These are phyloP conservation scores for Terana coerulea DNA, from an alignment of 768 basidiomycete species.

Conservation along the genomic window DNA sequence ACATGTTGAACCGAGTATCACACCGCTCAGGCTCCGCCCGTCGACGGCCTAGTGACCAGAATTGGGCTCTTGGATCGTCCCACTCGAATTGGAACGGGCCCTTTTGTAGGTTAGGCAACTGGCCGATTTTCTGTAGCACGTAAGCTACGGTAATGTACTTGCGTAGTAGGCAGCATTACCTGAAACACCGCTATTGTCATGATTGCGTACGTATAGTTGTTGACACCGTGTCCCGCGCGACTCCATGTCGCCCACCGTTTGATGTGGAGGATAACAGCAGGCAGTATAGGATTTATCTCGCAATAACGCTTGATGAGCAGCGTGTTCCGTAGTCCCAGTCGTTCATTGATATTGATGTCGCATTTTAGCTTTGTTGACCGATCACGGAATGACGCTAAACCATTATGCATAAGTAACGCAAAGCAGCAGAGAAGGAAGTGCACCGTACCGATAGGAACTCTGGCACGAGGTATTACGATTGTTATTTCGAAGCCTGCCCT, in stretches of 20 bases:
- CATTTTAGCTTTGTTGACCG: slow-evolving; percentile 36
- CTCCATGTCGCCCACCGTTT: slow-evolving; percentile 54
- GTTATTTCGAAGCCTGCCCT: slow-evolving; percentile 32
- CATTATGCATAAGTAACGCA: background rate
- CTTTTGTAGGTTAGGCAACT: slow-evolving; percentile 52
- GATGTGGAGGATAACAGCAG: slow-evolving; percentile 41
- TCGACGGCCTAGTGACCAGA: background rate
- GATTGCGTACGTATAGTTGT: slow-evolving; percentile 56
- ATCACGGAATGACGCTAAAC: slow-evolving; percentile 52
- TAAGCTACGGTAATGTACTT: background rate
- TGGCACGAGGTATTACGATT: slow-evolving; percentile 23
- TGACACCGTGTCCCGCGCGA: slow-evolving; percentile 50
- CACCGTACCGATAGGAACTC: slow-evolving; percentile 33
- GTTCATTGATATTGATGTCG: slow-evolving; percentile 64
- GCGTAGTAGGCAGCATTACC: slow-evolving; percentile 29
- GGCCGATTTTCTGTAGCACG: slow-evolving; percentile 35
- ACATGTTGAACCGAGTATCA: slow-evolving; percentile 17
- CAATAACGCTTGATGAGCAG: slow-evolving; percentile 50
- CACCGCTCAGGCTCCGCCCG: slow-evolving; percentile 2
- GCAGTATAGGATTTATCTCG: slow-evolving; percentile 38
- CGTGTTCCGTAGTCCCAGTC: slow-evolving; percentile 51
- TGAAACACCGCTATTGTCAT: slow-evolving; percentile 63
- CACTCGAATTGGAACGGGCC: background rate
- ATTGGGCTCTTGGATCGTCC: background rate
- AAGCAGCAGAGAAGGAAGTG: background rate